Percentiles rank a stretch among this genome's conserved stretches.
phyloP scores from a whole-genome alignment of 129 eudicot species.

The Flaveria brownii region DNA sequence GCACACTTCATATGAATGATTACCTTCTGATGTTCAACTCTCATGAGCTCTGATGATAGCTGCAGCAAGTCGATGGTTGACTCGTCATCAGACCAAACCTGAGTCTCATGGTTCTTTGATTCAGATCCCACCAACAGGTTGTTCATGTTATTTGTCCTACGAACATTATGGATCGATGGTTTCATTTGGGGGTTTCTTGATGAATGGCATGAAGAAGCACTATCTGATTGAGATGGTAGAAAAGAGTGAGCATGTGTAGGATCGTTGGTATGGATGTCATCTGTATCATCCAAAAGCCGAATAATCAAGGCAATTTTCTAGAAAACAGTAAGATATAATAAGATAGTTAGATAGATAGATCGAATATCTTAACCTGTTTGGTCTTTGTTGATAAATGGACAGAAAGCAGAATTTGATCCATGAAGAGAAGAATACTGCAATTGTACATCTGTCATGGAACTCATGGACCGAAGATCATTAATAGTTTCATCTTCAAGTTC shows the following conservation, averaged over 20 bases:
- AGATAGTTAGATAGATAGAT: not conserved
- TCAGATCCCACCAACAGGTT: not conserved
- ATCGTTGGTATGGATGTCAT: slow-evolving; percentile 35
- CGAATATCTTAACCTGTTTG: slow-evolving; percentile 18
- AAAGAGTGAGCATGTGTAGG: slow-evolving; percentile 56
- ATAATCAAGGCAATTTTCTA: not conserved
- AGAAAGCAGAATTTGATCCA: slow-evolving; percentile 5
- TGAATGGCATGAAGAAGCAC: slow-evolving; percentile 34
- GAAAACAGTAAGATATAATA: not conserved
- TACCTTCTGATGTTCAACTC: slow-evolving; percentile 6
- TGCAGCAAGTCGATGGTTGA: slow-evolving; percentile 26
- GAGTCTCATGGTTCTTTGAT: not conserved
- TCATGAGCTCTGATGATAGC: slow-evolving; percentile 11
- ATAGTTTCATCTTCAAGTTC: slow-evolving; percentile 41
- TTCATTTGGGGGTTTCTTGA: not conserved
- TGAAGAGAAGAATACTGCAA: slow-evolving; percentile 34
- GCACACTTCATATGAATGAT: not conserved
- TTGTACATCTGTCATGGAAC: slow-evolving; percentile 33
- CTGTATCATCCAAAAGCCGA: slow-evolving; percentile 25
- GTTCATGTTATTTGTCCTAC: not conserved
- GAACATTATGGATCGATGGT: not conserved
- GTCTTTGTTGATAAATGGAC: too few species aligned
- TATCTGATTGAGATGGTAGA: slow-evolving; percentile 57
- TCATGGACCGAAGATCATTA: slow-evolving; percentile 33
- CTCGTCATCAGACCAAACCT: slow-evolving; percentile 8